Evolutionary conservation across 176 grass and related monocot species (phyloP).

Genomic region (Tillandsia leiboldiana): DNA sequence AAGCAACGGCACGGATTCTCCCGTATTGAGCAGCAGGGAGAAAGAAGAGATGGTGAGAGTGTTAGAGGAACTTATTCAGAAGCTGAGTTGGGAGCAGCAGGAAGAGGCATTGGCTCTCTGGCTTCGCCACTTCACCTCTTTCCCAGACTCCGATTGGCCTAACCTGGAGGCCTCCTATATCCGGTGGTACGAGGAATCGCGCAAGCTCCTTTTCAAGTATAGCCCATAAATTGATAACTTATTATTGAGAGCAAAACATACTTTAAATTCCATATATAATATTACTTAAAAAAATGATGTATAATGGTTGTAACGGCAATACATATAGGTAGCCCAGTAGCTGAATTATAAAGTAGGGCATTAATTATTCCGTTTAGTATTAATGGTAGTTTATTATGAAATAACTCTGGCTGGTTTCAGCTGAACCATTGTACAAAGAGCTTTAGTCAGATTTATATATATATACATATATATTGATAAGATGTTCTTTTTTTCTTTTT

Average conservation of each 20-base stretch:
- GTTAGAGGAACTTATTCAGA: constrained; percentile 54
- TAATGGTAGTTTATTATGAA: too few relatives aligned
- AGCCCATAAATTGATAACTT: background rate
- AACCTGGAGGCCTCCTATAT: constrained; percentile 68
- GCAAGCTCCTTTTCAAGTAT: constrained; percentile 35
- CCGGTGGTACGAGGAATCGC: constrained; percentile 60
- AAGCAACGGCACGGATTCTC: constrained; percentile 50
- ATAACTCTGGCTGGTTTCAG: too few relatives aligned
- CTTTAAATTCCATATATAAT: too few relatives aligned
- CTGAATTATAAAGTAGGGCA: too few relatives aligned
- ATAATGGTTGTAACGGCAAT: background rate
- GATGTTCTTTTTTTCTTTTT: too few relatives aligned
- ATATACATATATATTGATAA: too few relatives aligned
- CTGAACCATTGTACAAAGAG: too few relatives aligned
- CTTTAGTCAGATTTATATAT: too few relatives aligned
- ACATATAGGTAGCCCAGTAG: background rate
- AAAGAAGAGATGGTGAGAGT: constrained; percentile 58
- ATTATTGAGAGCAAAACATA: too few relatives aligned
- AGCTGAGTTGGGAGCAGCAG: constrained; percentile 65
- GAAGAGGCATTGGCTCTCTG: constrained; percentile 63
- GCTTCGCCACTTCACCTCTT: constrained; percentile 62
- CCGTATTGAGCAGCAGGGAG: constrained; percentile 51
- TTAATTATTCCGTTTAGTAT: too few relatives aligned
- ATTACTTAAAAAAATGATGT: background rate
- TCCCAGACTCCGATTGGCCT: constrained; percentile 75